A percentile compares a stretch with the other conserved stretches of the same genome.
phyloP scores from a whole-genome alignment of 2,329 filamentous ascomycete species.

The Zalaria obscura region DNA sequence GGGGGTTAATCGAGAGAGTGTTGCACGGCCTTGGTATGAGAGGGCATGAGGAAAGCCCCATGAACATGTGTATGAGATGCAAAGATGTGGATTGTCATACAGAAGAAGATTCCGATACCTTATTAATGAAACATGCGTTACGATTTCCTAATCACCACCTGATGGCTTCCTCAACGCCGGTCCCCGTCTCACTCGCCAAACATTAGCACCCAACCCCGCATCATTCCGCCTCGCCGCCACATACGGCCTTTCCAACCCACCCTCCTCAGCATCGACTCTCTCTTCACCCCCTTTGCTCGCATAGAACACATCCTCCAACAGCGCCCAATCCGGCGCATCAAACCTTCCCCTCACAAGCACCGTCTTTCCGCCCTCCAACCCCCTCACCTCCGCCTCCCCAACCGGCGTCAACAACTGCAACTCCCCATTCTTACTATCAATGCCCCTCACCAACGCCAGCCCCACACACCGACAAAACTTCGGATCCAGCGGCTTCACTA shows the following conservation, averaged over 20 bases:
- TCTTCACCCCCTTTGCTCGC: conserved; percentile 10
- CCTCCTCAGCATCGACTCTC: conserved; percentile 19
- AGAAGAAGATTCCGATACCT: no score
- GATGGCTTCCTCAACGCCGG: no score
- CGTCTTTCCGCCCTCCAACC: conserved; percentile 30
- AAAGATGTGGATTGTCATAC: no score
- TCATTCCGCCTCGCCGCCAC: conserved; percentile 3
- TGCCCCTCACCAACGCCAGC: conserved; percentile 54
- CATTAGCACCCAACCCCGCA: conserved; percentile 4
- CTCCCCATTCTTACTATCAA: conserved; percentile 39
- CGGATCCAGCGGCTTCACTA: conserved; percentile 40
- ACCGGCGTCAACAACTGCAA: conserved; percentile 56
- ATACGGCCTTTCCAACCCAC: conserved; percentile 3
- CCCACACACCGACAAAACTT: conserved; percentile 45
- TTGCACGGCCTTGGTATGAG: no score
- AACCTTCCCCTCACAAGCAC: conserved; percentile 55
- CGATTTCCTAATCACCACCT: no score
- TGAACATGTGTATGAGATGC: no score
- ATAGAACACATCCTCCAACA: conserved; percentile 46
- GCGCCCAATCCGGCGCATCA: conserved; percentile 56
- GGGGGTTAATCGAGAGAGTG: no score
- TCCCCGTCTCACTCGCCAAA: conserved; percentile 3
- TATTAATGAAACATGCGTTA: no score
- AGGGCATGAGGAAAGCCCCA: no score
- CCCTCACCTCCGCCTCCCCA: conserved; percentile 13